Base-by-base conservation (phyloP, 805 yeast species). In the Saturnispora hagleri region DNA sequence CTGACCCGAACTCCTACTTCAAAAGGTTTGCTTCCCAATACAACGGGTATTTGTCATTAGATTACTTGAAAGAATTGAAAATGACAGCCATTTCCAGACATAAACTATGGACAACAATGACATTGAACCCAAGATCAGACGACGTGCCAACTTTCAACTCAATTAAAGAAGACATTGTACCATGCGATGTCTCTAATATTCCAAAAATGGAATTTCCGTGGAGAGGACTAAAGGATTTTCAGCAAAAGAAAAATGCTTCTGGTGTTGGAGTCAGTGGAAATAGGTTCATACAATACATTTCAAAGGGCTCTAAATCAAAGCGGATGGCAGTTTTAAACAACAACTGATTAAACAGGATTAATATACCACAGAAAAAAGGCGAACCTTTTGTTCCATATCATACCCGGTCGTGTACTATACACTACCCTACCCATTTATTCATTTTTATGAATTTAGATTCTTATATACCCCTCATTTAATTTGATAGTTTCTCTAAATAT, bases 101-200 rank as follows among this genome's bases (percentile, higher is more conserved):
- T 48, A 74, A 76, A 57, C 61, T 79, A 35, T 79, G 83, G 82
- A 67, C 73, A 47, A 69, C 70, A 38, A 78, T 79, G 4, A 70
- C 79, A 2, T 63, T 81, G 26, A 73, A 74, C 3, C 82, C 84
- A 24, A 65, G 84, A 48, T 50, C 55, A 1, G 84, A 80, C 47
- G 36, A 44, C 3, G 43, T 56, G 3, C 58, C 58, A 9, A 26
- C 41, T 18, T 34, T 42, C 3, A 31, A 35, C n/a, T 43, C 41
- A n/a, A 18, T 52, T 17, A 43, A 24, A 28, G 46, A 50, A 40
- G 43, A 46, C 27, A 50, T 50, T 13, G 18, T 45, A 15, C 49
- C 49, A 40, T 17, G n/a, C 6, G 45, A 44, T 20, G 13, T 12
- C 12, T 12, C 18, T n/a, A n/a, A 34, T 18, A 49, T 51, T 6